phyloP scores from a whole-genome alignment of 2,329 filamentous ascomycete species.

The Chaetomium sp. region DNA sequence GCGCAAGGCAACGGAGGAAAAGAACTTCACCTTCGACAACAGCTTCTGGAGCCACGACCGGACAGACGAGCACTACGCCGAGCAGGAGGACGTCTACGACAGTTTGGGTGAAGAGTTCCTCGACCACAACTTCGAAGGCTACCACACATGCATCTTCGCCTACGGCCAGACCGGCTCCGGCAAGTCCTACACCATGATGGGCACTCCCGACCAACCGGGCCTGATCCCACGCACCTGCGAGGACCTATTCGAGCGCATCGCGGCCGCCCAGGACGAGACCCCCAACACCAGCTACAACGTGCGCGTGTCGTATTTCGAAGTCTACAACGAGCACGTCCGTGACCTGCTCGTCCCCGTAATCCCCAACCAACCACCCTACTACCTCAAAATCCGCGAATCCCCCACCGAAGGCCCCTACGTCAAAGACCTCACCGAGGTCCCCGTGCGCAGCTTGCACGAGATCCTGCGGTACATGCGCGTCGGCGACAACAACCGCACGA shows the following conservation, averaged over 20 bases:
- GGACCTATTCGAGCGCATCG: slow-evolving; percentile 90
- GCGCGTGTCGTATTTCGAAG: slow-evolving; percentile 96
- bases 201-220: slow-evolving; percentile 73
- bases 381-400: slow-evolving; percentile 95
- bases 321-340: slow-evolving; percentile 98
- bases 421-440: slow-evolving; percentile 90
- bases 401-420: slow-evolving; percentile 94
- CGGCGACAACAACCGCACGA: slow-evolving; percentile 81
- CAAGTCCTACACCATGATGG: slow-evolving; percentile 99
- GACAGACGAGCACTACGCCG: slow-evolving; percentile 75
- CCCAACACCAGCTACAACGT: slow-evolving; percentile 96
- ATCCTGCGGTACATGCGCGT: slow-evolving; percentile 86
- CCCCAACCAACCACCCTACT: slow-evolving; percentile 69
- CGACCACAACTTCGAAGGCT: slow-evolving; percentile 98
- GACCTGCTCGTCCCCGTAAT: slow-evolving; percentile 75
- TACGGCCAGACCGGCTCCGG: slow-evolving; percentile 97
- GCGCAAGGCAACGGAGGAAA: slow-evolving; percentile 76
- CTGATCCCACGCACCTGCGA: slow-evolving; percentile 93
- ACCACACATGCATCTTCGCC: slow-evolving; percentile 98
- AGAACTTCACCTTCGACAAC: slow-evolving; percentile 91
- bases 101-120: slow-evolving; percentile 92
- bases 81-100: slow-evolving; percentile 90
- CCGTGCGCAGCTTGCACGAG: slow-evolving; percentile 79
- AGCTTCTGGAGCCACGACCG: slow-evolving; percentile 94
- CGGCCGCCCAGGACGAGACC: slow-evolving; percentile 66